phyloP scores from a whole-genome alignment of 257 asterid species.

The Nicotiana tabacum region DNA sequence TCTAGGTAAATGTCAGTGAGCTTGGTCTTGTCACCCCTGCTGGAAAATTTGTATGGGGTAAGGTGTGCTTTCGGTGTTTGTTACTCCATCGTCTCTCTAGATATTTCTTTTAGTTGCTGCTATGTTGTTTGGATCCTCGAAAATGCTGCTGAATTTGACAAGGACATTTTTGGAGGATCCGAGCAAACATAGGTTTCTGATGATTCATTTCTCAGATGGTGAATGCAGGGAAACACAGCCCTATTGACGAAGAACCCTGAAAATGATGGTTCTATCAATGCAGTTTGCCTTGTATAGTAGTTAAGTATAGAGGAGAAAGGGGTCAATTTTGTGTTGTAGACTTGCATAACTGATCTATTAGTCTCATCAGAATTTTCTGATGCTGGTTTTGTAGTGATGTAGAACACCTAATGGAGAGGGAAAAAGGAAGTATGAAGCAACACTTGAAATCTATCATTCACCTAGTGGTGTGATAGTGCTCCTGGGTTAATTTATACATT shows the following conservation, averaged over 20 bases:
- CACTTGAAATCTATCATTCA: background rate
- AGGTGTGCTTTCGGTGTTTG: conserved; percentile 3
- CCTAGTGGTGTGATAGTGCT: background rate
- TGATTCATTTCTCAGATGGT: background rate
- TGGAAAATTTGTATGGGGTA: conserved; percentile 93
- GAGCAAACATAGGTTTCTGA: background rate
- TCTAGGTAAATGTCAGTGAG: conserved; percentile 75
- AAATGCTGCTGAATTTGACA: too few species aligned
- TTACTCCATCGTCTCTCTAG: background rate
- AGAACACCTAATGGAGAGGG: background rate
- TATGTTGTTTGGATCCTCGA: too few species aligned
- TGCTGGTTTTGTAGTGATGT: background rate
- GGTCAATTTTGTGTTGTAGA: background rate
- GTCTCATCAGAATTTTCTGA: background rate
- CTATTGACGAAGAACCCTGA: conserved; percentile 83
- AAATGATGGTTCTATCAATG: conserved; percentile 50
- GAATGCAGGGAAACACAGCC: conserved; percentile 64
- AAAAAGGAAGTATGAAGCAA: background rate
- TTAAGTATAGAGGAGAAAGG: background rate
- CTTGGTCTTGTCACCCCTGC: conserved; percentile 90
- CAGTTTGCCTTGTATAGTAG: background rate
- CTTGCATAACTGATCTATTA: background rate
- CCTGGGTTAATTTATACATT: background rate
- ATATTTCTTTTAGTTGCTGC: background rate
- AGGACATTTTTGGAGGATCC: too few species aligned